Evolutionary conservation across 1,139 yeast species (phyloP).

Genomic region (Pichia sp.): DNA sequence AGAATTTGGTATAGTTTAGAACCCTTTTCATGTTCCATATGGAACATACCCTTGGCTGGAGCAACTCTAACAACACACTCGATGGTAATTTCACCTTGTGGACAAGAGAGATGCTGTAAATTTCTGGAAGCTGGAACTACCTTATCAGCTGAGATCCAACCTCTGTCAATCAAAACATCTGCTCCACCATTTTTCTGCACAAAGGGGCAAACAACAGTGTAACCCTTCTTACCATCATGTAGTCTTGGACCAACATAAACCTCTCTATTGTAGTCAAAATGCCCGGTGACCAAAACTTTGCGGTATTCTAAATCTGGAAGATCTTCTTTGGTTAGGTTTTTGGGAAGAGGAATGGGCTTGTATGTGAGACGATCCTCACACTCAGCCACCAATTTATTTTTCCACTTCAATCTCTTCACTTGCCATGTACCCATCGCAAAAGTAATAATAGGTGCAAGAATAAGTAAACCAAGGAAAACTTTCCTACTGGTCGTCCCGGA

Average conservation of each 20-base stretch:
- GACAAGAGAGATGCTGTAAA: slow-evolving; percentile 59
- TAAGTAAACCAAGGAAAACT: slow-evolving; percentile 50
- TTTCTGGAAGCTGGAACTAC: slow-evolving; percentile 60
- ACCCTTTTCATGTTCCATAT: slow-evolving; percentile 66
- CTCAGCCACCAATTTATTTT: slow-evolving; percentile 70
- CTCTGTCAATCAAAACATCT: slow-evolving; percentile 72
- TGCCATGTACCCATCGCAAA: slow-evolving; percentile 95
- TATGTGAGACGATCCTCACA: slow-evolving; percentile 77
- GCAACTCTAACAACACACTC: slow-evolving; percentile 68
- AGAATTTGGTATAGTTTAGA: slow-evolving; percentile 44
- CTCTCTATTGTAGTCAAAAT: slow-evolving; percentile 78
- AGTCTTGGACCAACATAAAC: slow-evolving; percentile 89
- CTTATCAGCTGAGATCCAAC: slow-evolving; percentile 79
- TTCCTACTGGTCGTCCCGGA: slow-evolving; percentile 30
- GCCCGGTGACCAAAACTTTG: slow-evolving; percentile 65
- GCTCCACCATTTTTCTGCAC: slow-evolving; percentile 70
- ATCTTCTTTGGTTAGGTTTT: slow-evolving; percentile 45
- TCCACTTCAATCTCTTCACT: slow-evolving; percentile 78
- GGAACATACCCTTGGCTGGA: slow-evolving; percentile 63
- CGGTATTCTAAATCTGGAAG: slow-evolving; percentile 74
- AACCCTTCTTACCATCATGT: slow-evolving; percentile 71
- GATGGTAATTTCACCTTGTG: slow-evolving; percentile 66
- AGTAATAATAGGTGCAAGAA: slow-evolving; percentile 83
- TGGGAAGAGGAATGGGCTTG: slow-evolving; percentile 68
- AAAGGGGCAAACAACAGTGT: slow-evolving; percentile 75